These are phyloP conservation scores for Wickerhamiella azyma DNA, from an alignment of 805 yeast species.

Conservation along the genomic window DNA sequence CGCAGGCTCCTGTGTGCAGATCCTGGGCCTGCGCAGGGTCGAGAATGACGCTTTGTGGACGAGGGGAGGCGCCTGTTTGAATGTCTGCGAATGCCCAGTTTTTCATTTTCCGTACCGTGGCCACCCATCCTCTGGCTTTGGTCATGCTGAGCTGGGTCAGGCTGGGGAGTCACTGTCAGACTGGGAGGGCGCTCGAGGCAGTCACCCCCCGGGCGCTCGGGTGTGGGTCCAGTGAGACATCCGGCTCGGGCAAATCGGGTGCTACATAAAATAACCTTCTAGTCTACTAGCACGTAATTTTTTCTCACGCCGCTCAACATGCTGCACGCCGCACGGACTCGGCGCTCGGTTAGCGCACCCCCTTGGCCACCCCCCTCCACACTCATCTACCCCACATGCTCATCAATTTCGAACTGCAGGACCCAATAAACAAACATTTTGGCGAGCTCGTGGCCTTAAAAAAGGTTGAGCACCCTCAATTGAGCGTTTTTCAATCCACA, in stretches of 20 bases:
- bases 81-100: constrained; percentile 69
- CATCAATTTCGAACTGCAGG: constrained; percentile 6
- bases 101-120: constrained; percentile 57
- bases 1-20: constrained; percentile 34
- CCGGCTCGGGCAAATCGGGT: too few relatives aligned
- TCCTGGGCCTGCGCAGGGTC: constrained; percentile 18
- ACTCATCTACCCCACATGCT: neutral
- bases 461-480: neutral
- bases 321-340: too few relatives aligned
- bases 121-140: constrained; percentile 57
- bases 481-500: constrained; percentile 14
- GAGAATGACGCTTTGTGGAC: constrained; percentile 42
- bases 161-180: too few relatives aligned
- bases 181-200: too few relatives aligned
- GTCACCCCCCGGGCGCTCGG: too few relatives aligned
- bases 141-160: neutral
- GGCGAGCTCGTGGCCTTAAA: constrained; percentile 10
- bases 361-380: neutral
- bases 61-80: constrained; percentile 56
- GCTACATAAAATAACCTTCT: too few relatives aligned
- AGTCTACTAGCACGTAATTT: too few relatives aligned
- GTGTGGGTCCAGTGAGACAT: too few relatives aligned
- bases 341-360: too few relatives aligned
- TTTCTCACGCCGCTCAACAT: too few relatives aligned
- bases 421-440: constrained; percentile 8